Conservation (phyloP, 2,329 filamentous ascomycete species). For the Colletotrichum paranaense region DNA sequence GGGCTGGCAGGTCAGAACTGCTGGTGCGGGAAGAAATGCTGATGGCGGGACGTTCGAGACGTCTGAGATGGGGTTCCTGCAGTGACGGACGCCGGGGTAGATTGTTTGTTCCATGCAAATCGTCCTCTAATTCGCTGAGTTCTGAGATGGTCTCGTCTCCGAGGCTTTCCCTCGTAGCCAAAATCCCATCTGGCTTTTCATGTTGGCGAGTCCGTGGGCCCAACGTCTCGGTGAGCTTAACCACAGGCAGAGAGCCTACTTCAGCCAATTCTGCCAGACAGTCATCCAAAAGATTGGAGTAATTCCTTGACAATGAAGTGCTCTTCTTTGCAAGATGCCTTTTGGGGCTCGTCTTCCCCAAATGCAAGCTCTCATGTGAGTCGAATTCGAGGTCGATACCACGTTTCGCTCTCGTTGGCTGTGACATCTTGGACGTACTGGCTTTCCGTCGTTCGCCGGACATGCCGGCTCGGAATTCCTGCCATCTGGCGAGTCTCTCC, state of each 20-base stretch:
- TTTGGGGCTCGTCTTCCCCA: conserved; percentile 48
- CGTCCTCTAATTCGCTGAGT: conserved; percentile 65
- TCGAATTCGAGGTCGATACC: conserved; percentile 67
- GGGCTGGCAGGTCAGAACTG: not conserved
- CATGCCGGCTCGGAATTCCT: conserved; percentile 68
- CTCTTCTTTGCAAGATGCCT: conserved; percentile 40
- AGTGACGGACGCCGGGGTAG: conserved; percentile 15
- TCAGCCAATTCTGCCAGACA: conserved; percentile 54
- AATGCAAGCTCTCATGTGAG: conserved; percentile 60
- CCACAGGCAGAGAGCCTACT: conserved; percentile 38
- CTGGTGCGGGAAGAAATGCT: conserved; percentile 18
- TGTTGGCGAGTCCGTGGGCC: conserved; percentile 25
- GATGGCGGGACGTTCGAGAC: conserved; percentile 2
- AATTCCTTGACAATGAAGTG: conserved; percentile 51
- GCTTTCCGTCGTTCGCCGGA: conserved; percentile 46
- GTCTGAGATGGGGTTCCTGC: conserved; percentile 4
- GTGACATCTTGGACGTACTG: conserved; percentile 40
- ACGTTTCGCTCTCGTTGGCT: conserved; percentile 43
- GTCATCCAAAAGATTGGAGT: conserved; percentile 53
- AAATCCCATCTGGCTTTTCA: conserved; percentile 28
- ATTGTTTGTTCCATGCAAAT: conserved; percentile 39
- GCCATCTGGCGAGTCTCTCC: conserved; percentile 78
- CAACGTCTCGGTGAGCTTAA: conserved; percentile 39
- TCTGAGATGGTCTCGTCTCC: conserved; percentile 56
- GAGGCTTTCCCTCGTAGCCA: conserved; percentile 22